A percentile compares a stretch with the other conserved stretches of the same genome.
Evolutionary conservation across 495 filamentous ascomycete genomes (phyloP).

Genomic region (Penicillium turbatum): DNA sequence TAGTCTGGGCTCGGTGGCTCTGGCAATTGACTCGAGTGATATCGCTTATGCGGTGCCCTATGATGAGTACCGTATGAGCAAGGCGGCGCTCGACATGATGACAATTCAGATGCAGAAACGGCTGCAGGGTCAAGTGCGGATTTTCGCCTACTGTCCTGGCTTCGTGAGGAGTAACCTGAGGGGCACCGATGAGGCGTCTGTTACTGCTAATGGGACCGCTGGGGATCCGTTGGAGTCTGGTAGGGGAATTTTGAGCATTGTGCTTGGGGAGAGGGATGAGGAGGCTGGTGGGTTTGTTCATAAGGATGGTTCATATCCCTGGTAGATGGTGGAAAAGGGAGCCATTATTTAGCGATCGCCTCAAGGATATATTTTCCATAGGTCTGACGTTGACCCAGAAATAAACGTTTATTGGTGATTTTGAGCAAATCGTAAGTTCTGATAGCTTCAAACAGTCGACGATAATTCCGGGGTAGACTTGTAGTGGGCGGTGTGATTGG

Average conservation of each 20-base stretch:
- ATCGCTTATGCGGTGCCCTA: conserved; percentile 13
- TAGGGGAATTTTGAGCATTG: conserved; percentile 24
- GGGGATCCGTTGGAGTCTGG: conserved; percentile 27
- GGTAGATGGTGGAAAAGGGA: conserved; percentile 7
- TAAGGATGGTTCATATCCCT: conserved; percentile 19
- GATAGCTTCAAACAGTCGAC: background rate
- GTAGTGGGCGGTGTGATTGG: background rate
- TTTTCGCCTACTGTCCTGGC: conserved; percentile 21
- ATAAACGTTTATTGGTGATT: too few species aligned
- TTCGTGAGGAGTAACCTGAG: conserved; percentile 33
- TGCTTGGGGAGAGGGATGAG: conserved; percentile 28
- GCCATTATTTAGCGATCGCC: too few species aligned
- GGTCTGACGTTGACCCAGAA: too few species aligned
- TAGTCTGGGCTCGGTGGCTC: conserved; percentile 30
- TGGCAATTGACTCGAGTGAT: conserved; percentile 25
- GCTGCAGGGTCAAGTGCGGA: background rate
- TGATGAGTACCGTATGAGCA: conserved; percentile 37
- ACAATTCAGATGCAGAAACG: conserved; percentile 18
- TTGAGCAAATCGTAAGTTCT: too few species aligned
- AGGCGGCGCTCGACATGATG: conserved; percentile 44
- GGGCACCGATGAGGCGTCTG: conserved; percentile 22
- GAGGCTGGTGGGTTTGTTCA: conserved; percentile 28
- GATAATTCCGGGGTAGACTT: background rate
- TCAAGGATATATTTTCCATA: too few species aligned
- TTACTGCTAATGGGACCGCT: conserved; percentile 19